These are phyloP conservation scores for Albizia julibrissin DNA, from an alignment of 306 rosid species.

Conservation along the genomic window DNA sequence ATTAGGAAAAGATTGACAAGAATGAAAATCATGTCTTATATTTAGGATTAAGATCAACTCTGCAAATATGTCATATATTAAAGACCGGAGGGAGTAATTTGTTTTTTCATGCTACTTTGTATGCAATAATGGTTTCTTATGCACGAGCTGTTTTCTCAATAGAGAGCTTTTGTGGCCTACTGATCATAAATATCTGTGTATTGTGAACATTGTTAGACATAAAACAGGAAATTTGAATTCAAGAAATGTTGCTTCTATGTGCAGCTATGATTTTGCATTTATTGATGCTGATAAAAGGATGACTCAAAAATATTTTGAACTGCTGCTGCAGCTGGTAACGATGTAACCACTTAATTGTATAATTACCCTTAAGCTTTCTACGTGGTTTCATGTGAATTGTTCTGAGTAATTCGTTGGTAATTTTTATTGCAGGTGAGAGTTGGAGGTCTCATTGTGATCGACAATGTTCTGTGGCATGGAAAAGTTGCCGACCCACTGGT, in stretches of 20 bases:
- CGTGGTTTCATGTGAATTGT: slow-evolving; percentile 15
- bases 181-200: background rate
- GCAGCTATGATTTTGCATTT: slow-evolving; percentile 94
- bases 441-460: slow-evolving; percentile 86
- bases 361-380: background rate
- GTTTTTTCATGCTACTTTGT: slow-evolving; percentile 6
- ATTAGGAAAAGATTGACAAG: too few species aligned
- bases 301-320: slow-evolving; percentile 76
- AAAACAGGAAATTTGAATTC: slow-evolving; percentile 25
- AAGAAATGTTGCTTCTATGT: slow-evolving; percentile 21
- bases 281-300: slow-evolving; percentile 94
- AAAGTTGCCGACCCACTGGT: slow-evolving; percentile 90
- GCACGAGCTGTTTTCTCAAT: slow-evolving; percentile 10
- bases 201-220: slow-evolving; percentile 26
- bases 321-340: slow-evolving; percentile 78
- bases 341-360: slow-evolving; percentile 18
- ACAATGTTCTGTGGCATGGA: slow-evolving; percentile 97
- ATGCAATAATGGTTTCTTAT: background rate
- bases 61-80: too few species aligned
- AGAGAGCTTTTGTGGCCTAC: slow-evolving; percentile 2
- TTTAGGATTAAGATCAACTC: too few species aligned
- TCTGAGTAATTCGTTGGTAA: background rate
- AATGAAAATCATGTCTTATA: too few species aligned
- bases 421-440: slow-evolving; percentile 68
- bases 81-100: background rate